These are phyloP conservation scores for Tricholoma flavovirens DNA, from an alignment of 768 basidiomycete genomes.

Conservation along the genomic window DNA sequence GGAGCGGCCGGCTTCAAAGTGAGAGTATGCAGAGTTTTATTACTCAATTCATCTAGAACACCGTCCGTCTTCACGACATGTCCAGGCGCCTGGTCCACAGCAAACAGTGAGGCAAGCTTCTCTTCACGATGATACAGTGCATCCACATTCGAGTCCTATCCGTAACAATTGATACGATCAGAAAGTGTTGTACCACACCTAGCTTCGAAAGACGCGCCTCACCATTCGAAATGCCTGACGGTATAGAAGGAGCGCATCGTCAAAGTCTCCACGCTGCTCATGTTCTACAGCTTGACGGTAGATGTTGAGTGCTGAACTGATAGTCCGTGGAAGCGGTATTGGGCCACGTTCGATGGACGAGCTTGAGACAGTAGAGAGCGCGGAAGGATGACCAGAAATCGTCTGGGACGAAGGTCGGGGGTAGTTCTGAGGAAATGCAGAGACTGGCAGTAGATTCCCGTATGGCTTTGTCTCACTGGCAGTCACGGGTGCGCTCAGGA, in stretches of 20 bases:
- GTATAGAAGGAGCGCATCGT: conserved; percentile 72
- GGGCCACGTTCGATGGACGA: conserved; percentile 21
- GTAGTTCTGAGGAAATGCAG: neutral
- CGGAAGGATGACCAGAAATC: conserved; percentile 13
- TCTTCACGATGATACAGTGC: conserved; percentile 60
- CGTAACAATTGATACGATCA: neutral
- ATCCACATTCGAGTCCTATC: conserved; percentile 65
- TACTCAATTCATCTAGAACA: conserved; percentile 22
- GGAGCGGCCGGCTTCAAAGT: conserved; percentile 19
- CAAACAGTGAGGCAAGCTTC: conserved; percentile 31
- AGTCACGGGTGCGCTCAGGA: neutral
- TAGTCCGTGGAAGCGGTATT: conserved; percentile 25
- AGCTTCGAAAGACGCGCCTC: conserved; percentile 5
- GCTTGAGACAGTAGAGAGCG: conserved; percentile 13
- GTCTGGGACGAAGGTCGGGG: conserved; percentile 16
- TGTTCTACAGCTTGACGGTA: conserved; percentile 67
- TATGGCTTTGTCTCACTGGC: neutral
- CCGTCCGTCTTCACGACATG: conserved; percentile 1
- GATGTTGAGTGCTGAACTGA: conserved; percentile 50
- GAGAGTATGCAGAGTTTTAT: conserved; percentile 21
- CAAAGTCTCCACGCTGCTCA: conserved; percentile 70
- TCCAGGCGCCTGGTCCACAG: conserved; percentile 10
- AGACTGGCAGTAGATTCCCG: neutral
- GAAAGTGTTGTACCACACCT: conserved; percentile 1
- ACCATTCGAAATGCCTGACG: conserved; percentile 72